These are phyloP conservation scores for Aschersonia sp. DNA, from an alignment of 2,329 filamentous ascomycete species.

Conservation along the genomic window DNA sequence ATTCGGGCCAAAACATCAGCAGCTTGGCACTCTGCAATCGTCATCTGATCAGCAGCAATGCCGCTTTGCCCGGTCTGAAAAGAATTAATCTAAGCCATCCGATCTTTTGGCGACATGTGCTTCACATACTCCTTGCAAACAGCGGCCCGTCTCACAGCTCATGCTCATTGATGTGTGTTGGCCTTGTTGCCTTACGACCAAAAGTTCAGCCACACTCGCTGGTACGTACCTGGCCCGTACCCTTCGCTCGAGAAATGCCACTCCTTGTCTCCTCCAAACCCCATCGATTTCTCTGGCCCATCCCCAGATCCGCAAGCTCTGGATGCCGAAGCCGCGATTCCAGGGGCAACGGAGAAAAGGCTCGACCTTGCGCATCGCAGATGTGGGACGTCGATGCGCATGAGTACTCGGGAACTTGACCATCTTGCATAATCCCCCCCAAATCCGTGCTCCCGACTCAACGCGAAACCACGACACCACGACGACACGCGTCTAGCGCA, in stretches of 20 bases:
- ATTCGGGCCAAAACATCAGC: no score
- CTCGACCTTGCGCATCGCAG: background rate
- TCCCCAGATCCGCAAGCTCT: background rate
- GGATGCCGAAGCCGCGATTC: no score
- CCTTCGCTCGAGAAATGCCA: constrained; percentile 3
- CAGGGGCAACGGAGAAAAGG: no score
- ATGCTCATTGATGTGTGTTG: constrained; percentile 6
- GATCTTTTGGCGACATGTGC: background rate
- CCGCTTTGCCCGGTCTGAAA: no score
- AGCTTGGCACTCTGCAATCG: no score
- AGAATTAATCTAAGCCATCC: no score
- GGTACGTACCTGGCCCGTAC: constrained; percentile 10
- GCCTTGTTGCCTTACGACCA: constrained; percentile 17
- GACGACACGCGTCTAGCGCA: constrained; percentile 8
- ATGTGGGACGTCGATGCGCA: background rate
- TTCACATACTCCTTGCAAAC: background rate
- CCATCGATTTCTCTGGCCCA: background rate
- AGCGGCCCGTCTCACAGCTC: constrained; percentile 1
- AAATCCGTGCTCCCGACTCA: background rate
- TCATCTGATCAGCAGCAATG: no score
- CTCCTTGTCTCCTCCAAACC: constrained; percentile 2
- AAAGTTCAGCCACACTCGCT: constrained; percentile 7
- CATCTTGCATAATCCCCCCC: background rate
- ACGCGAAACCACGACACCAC: constrained; percentile 5
- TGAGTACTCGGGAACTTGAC: background rate